Base-by-base conservation (phyloP, 257 asterid species). In the Capsicum chinense region DNA sequence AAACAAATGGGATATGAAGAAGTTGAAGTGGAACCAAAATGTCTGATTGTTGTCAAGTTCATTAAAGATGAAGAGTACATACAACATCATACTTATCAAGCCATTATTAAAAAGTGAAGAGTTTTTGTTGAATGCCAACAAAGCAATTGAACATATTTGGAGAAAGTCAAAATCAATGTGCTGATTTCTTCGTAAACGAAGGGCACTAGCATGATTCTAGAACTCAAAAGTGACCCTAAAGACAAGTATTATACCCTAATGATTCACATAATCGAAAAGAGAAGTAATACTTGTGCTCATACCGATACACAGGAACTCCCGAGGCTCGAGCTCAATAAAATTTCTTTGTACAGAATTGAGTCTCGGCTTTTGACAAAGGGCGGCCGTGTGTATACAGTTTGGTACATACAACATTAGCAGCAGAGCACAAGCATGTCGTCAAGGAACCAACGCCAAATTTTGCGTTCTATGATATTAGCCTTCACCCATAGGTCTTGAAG, bases 361-460 rank as follows among this genome's bases (percentile, higher is more conserved):
- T 71, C 64, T 54, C 64, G 26, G 64, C 21, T 54, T 78, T 74
- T 33, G 47, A 21, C 21, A 26, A 78, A 54, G 64, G 8, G 81
- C 44, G 60, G 11, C 44, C 12, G 12, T 52, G 47, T 76, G 33
- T 26, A 26, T 52, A 26, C 21, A 52, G 63, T 76, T 76, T 21
- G 63, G 14, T 50, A 76, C 81, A 52, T 26, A 26, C 33, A 26
- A 76, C 81, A 54, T 52, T 52, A 54, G 48, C 15, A 26, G 64
- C 48, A 6, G 64, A 26, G 64, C 64, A 78, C 81, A 78, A 76
- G 48, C 48, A 78, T 74, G 80, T 48, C n/a, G 17, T 59, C 6
- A 48, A 47, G 59, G 80, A 19, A 47, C 80, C 80, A 76, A 76
- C 37, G 12, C 12, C 58, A 48, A 73, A 48, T 19, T 26, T 48